These are phyloP conservation scores for Lichtheimia ramosa DNA, from an alignment of 371 early-diverging fungal genomes.

Conservation along the genomic window DNA sequence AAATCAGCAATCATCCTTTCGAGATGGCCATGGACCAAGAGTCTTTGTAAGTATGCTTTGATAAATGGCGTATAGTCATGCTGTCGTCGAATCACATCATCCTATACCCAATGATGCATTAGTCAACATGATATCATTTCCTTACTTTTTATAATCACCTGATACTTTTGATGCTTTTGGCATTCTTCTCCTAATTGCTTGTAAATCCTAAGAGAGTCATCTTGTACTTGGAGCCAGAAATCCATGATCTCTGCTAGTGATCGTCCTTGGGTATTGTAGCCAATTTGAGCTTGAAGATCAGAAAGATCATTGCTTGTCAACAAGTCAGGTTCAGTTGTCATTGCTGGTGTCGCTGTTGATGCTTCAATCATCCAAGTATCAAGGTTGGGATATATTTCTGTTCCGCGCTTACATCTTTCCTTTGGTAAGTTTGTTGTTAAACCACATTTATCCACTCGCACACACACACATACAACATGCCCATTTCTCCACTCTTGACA, in stretches of 20 bases:
- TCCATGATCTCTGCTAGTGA: conserved; percentile 15
- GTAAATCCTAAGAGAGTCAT: conserved; percentile 18
- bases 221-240: conserved; percentile 28
- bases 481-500: background rate
- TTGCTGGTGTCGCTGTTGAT: conserved; percentile 1
- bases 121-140: background rate
- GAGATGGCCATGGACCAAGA: conserved; percentile 21
- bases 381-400: conserved; percentile 5
- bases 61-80: conserved; percentile 30
- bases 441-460: background rate
- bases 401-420: conserved; percentile 14
- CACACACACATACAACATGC: background rate
- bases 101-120: conserved; percentile 9
- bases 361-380: background rate
- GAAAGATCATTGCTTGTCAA: conserved; percentile 20
- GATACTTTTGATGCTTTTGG: conserved; percentile 19
- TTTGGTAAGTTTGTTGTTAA: conserved; percentile 7
- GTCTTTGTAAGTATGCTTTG: conserved; percentile 16
- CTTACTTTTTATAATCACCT: conserved; percentile 12
- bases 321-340: background rate
- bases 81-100: conserved; percentile 19
- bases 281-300: conserved; percentile 9
- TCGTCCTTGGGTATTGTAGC: conserved; percentile 7
- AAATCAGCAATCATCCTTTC: conserved; percentile 13
- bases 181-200: conserved; percentile 20